Base-by-base conservation (phyloP, 129 eudicot species). In the Helichrysum umbraculigerum region DNA sequence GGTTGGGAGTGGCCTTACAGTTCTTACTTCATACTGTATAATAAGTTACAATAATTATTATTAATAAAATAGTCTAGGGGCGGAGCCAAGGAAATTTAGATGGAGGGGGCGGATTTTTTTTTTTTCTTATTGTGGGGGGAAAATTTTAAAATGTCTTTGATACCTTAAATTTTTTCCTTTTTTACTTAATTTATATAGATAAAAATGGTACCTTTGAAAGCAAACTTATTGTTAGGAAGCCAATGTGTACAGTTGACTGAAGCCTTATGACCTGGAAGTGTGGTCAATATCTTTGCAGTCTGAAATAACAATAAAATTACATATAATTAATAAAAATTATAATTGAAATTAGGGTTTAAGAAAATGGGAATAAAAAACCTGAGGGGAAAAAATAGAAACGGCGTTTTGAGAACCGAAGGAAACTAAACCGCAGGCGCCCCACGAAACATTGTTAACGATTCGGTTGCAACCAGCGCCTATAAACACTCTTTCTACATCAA, bases 391-490 rank as follows among this genome's bases (percentile, higher is more conserved):
- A 58, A 93, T 85, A 42, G 98, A 87, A 76, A 93, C 98, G 57
- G 98, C 98, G 76, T 93, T 93, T 69, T 90, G 97, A 62, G 97
- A 90, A 35, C 98, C 98, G 62, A 90, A 93, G 5, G 97, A 83
- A 68, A 93, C 69, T 72, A 93, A 84, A 81, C 85, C 83, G 22
- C 78, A 90, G 47, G 97, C 91, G 16, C 98, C 97, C 98, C 98
- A 93, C 7, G 98, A 93, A 50, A 93, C 98, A 76, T 93, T 93
- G 86, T 93, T 87, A 17, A 93, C 97, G 66, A 93, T 81, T 79
- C 98, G 86, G 68, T 93, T 93, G 83, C 98, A 93, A 16, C 98
- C 98, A 61, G 90, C 91, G 78, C 98, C 98, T 66, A 90, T 90
- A 85, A 93, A 93, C 71, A 83, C 85, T 72, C 87, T 85, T 30